Evolutionary conservation across 208 protist genomes (phyloP).

Genomic region (Trichomonas vaginalis): DNA sequence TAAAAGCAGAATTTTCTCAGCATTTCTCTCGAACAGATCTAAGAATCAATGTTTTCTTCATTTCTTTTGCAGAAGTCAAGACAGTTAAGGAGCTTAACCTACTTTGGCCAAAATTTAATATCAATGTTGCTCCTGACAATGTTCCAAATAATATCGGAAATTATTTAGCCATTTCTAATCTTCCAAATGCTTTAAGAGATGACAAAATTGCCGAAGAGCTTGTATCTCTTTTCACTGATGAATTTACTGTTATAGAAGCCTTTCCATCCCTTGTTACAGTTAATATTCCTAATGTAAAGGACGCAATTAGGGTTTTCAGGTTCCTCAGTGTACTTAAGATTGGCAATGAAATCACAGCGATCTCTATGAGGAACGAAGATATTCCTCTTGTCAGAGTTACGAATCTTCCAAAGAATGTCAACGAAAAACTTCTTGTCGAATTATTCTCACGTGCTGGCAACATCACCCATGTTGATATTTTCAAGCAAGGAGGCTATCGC

Average conservation of each 20-base stretch:
- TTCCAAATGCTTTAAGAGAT: neutral
- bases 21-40: neutral
- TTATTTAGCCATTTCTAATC: neutral
- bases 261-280: neutral
- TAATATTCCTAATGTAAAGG: neutral
- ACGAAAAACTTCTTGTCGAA: neutral
- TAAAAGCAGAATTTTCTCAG: neutral
- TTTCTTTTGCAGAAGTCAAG: neutral
- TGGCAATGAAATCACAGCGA: neutral
- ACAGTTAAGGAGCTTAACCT: neutral
- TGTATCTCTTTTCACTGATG: neutral
- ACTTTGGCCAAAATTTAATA: neutral
- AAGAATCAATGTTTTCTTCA: neutral
- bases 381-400: neutral
- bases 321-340: neutral
- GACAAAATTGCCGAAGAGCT: neutral
- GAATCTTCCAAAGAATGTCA: neutral
- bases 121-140: neutral
- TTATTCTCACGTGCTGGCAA: neutral
- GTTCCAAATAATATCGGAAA: neutral
- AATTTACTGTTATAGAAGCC: neutral
- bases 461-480: neutral
- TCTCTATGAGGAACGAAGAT: neutral
- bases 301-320: neutral
- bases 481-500: neutral